Percentiles rank a stretch among this genome's conserved stretches.
These are phyloP conservation scores for Cryptosporidium ubiquitum DNA, from an alignment of 169 alveolate genomes.

Conservation along the genomic window DNA sequence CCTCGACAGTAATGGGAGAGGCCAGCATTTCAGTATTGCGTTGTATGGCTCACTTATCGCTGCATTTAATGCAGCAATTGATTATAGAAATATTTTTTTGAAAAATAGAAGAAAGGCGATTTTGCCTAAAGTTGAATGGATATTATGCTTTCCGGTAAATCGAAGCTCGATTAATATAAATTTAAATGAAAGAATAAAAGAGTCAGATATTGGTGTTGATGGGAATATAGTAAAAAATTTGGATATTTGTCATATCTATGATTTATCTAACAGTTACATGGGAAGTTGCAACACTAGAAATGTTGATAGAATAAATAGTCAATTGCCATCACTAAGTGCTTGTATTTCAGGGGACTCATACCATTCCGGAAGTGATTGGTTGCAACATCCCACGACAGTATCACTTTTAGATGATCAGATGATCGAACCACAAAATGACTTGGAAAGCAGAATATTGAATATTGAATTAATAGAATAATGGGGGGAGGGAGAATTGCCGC, in stretches of 20 bases:
- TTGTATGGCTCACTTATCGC: constrained; percentile 62
- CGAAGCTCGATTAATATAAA: background rate
- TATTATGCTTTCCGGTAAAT: constrained; percentile 49
- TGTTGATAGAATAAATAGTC: constrained; percentile 12
- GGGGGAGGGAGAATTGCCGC: background rate
- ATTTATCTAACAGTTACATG: constrained; percentile 1
- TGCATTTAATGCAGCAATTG: constrained; percentile 73
- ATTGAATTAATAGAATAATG: constrained; percentile 20
- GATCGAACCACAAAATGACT: constrained; percentile 26
- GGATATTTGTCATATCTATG: background rate
- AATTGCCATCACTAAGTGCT: background rate
- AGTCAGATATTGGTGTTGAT: background rate
- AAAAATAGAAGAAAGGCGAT: constrained; percentile 59
- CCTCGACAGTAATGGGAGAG: constrained; percentile 74
- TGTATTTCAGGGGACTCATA: constrained; percentile 49
- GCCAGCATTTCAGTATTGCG: constrained; percentile 71
- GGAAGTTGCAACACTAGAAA: constrained; percentile 20
- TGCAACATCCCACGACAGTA: constrained; percentile 73
- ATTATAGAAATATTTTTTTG: constrained; percentile 55
- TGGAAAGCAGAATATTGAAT: constrained; percentile 30
- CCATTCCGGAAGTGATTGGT: constrained; percentile 48
- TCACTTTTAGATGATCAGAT: constrained; percentile 54
- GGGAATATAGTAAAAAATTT: background rate
- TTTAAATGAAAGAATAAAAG: background rate
- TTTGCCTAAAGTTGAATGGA: constrained; percentile 63